Evolutionary conservation across 805 yeast genomes (phyloP), one percentile per base, ranked within the genome.

Genomic region (Hanseniaspora guilliermondii): DNA sequence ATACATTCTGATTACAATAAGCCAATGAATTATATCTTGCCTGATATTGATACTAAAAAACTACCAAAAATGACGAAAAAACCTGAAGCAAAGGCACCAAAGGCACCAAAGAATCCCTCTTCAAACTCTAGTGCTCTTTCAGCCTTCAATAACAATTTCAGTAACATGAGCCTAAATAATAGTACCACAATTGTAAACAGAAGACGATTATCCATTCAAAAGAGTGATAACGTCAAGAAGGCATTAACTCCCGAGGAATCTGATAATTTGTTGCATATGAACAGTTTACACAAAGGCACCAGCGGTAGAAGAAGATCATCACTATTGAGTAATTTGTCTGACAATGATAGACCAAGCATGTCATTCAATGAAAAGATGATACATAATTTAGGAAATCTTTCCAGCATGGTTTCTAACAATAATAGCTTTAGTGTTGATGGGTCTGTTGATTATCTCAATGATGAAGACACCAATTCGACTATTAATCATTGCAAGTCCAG

Each of bases 391-490:
- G 47, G 47, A 21, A 17, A 24, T 1, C 9, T 32, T 27, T 44
- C 47, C 6, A 30, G 47, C 21, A 44, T 14, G 22, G 6, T 25
- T 8, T 27, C 32, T 17, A 27, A 25, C 21, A n/a, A 25, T 14
- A 27, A n/a, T 6, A 42, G 35, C 16, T 6, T 42, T 6, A 27
- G 46, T n/a, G 30, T 22, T 16, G 37, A 12, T 58, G 3, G 64
- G 59, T 9, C 44, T n/a, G 5, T 27, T 16, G 46, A 47, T 19
- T 53, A 50, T 49, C 11, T 27, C 19, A 36, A 27, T 56, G 4
- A 45, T 56, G 24, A 48, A 57, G 27, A 60, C 56, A 38, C 40
- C 52, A 14, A 40, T 57, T 25, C 21, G 14, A n/a, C 27, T 3
- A n/a, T 42, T 4, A 42, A 35, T 25, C 12, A 33, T 6, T 24